A percentile compares a stretch with the other conserved stretches of the same genome.
Evolutionary conservation across 306 rosid genomes (phyloP).

Genomic region (Castanopsis chinensis): DNA sequence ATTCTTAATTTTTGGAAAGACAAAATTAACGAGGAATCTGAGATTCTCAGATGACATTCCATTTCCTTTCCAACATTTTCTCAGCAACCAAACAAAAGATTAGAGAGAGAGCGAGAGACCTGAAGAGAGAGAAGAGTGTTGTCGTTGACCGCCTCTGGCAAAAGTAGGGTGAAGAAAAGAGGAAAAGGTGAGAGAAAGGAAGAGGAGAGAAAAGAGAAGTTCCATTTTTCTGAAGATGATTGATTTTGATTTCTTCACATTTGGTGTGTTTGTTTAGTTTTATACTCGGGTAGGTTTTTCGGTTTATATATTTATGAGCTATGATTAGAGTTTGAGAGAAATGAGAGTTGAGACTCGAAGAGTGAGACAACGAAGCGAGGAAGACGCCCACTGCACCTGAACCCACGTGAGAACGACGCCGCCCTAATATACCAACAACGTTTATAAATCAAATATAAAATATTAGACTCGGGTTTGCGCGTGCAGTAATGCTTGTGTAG

Average conservation of each 20-base stretch:
- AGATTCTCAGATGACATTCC: constrained; percentile 9
- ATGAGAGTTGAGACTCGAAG: no score
- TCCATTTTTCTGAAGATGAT: constrained; percentile 15
- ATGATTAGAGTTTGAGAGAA: no score
- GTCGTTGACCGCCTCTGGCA: constrained; percentile 48
- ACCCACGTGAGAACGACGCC: no score
- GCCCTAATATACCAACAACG: no score
- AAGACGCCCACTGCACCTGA: no score
- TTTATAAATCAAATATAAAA: no score
- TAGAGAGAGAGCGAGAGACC: constrained; percentile 32
- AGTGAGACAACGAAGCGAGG: no score
- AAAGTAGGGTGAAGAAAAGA: constrained; percentile 27
- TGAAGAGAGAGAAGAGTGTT: constrained; percentile 22
- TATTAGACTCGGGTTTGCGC: no score
- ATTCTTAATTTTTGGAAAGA: background rate
- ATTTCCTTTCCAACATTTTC: background rate
- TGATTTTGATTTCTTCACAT: background rate
- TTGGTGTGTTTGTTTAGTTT: background rate
- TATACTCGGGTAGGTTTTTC: no score
- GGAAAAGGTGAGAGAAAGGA: constrained; percentile 34
- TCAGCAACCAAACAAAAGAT: background rate
- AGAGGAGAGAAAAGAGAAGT: constrained; percentile 31
- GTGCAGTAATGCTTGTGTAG: no score
- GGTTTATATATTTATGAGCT: no score
- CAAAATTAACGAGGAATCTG: background rate